Base-by-base conservation (phyloP, 805 yeast genomes). In the Cyberlindnera subsufficiens region DNA sequence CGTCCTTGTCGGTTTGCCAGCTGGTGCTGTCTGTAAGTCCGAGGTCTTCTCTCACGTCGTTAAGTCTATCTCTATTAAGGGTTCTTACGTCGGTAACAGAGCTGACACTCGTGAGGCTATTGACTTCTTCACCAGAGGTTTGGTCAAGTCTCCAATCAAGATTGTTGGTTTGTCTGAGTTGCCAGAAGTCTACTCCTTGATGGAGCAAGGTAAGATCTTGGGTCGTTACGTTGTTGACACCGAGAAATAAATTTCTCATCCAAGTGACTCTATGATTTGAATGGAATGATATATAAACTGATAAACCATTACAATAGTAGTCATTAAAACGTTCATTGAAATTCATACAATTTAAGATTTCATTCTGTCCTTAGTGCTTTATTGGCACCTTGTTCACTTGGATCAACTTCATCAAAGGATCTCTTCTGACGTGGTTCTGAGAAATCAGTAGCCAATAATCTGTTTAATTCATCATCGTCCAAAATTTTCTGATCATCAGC, bases 241-340 rank as follows among this genome's bases (percentile, higher is more conserved):
- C 38, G 62, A 74, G 48, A 77, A 78, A 63, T 81, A 69, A 47
- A 29, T 96, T 87, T 88, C 75, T 89, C 96, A 69, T 89, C 96
- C 74, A 89, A 96, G 75, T 89, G 96, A 68, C 89, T 86, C 72
- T 89, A 80, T 63, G 89, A 78, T 78, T 88, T 88, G 67, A 88
- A 96, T 78, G 27, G 27, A 22, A 22, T 22, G 27, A 22, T 22
- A 22, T 22, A 22, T 22, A 22, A 22, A 22, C 27, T 22, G 11
- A 9, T 22, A 22, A 20, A 8, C 27, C 10, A 9, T 22, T 22
- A 22, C 27, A 22, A 22, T 10, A 22, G 27, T 22, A 22, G 15
- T 19, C 15, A 19, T 34, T 34, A 20, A 20, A 37, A 25, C 20
- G 20, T 7, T 27, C 22, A 15, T 17, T 11, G 16, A 17, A 10